A percentile compares a stretch with the other conserved stretches of the same genome.
phyloP scores from a whole-genome alignment of 805 yeast species.

The Pichia ethanolica region DNA sequence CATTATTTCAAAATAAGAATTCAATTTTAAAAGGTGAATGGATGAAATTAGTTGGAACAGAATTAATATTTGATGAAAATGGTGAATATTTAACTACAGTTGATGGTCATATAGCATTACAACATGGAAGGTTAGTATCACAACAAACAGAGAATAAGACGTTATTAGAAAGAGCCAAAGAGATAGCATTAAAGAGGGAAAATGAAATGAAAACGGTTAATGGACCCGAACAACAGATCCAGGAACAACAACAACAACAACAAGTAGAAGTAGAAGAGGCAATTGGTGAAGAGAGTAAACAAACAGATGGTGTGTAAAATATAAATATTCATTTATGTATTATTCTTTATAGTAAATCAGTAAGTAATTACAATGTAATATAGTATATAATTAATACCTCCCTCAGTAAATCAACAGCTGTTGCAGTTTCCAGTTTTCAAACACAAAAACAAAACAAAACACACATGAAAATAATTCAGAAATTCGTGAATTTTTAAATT shows the following conservation, averaged over 20 bases:
- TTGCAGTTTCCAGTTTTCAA: no score
- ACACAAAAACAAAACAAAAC: no score
- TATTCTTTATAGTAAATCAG: no score
- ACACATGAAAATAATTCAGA: no score
- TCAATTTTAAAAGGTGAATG: slow-evolving; percentile 67
- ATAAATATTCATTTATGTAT: no score
- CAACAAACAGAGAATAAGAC: slow-evolving; percentile 17
- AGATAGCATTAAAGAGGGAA: slow-evolving; percentile 11
- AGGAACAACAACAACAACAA: not conserved
- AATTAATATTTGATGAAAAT: slow-evolving; percentile 30
- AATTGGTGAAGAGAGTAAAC: not conserved
- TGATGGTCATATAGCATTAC: slow-evolving; percentile 24
- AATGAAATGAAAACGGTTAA: not conserved
- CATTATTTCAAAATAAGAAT: slow-evolving; percentile 51
- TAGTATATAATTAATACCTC: no score
- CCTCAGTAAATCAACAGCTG: no score
- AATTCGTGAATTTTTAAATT: no score
- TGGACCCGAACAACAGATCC: not conserved
- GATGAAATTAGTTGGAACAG: slow-evolving; percentile 77
- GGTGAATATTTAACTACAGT: slow-evolving; percentile 28
- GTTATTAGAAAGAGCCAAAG: slow-evolving; percentile 19
- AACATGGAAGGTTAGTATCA: slow-evolving; percentile 26
- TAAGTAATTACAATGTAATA: no score
- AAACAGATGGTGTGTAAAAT: no score
- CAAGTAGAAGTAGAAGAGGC: not conserved